Conservation (phyloP, 179 eudicot species). For the Nepenthes alata region DNA sequence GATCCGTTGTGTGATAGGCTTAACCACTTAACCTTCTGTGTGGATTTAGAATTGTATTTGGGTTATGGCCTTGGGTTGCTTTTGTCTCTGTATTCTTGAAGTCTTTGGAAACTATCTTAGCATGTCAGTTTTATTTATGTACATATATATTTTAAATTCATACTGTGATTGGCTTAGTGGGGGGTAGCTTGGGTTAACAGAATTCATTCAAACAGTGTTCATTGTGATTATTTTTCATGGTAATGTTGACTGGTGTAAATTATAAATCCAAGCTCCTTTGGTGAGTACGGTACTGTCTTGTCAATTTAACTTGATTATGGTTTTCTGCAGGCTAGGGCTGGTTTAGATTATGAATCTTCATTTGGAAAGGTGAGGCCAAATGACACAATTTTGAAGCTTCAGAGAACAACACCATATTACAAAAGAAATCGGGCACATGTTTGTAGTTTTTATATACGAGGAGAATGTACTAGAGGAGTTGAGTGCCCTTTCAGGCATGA, state of each 20-base stretch:
- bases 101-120: too few species aligned
- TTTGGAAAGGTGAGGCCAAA: constrained; percentile 68
- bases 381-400: constrained; percentile 87
- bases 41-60: neutral
- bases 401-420: constrained; percentile 91
- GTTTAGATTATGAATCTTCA: constrained; percentile 88
- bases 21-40: neutral
- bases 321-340: constrained; percentile 69
- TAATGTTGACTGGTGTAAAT: too few species aligned
- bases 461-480: constrained; percentile 97
- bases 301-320: neutral
- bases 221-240: too few species aligned
- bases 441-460: constrained; percentile 83
- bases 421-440: constrained; percentile 96
- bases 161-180: too few species aligned
- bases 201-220: too few species aligned
- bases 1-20: neutral
- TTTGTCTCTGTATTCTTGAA: too few species aligned
- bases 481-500: constrained; percentile 98
- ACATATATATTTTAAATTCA: too few species aligned
- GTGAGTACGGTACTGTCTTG: too few species aligned
- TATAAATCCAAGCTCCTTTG: too few species aligned
- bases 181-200: too few species aligned
- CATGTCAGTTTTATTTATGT: too few species aligned
- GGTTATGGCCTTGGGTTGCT: neutral